Conservation (phyloP, 176 grass and related monocot genomes). For the Neostapfia colusana region DNA sequence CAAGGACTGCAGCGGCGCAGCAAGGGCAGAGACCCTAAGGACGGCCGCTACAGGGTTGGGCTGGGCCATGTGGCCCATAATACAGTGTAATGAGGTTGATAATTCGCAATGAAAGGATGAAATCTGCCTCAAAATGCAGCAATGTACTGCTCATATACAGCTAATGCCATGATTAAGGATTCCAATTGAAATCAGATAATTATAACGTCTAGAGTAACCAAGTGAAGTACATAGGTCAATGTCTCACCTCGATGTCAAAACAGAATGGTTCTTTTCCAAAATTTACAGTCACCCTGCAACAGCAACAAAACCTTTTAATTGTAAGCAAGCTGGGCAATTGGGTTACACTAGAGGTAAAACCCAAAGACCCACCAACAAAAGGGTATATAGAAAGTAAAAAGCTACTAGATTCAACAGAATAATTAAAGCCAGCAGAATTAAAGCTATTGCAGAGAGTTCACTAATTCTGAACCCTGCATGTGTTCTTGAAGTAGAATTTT, state of each 20-base stretch:
- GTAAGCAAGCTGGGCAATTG: background rate
- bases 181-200: constrained; percentile 8
- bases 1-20: too few species aligned
- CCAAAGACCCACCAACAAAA: background rate
- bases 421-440: constrained; percentile 11
- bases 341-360: background rate
- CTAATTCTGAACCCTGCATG: background rate
- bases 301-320: background rate
- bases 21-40: too few species aligned
- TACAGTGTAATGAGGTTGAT: constrained; percentile 18
- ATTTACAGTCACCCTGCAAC: constrained; percentile 72
- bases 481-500: background rate
- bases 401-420: constrained; percentile 28
- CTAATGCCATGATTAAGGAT: background rate
- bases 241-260: constrained; percentile 82
- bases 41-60: too few species aligned
- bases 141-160: background rate
- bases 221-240: background rate
- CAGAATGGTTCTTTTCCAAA: constrained; percentile 82
- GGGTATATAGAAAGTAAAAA: constrained; percentile 29
- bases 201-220: constrained; percentile 1
- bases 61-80: too few species aligned
- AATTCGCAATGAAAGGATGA: constrained; percentile 23
- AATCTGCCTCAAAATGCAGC: background rate
- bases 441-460: constrained; percentile 16